A percentile compares a stretch with the other conserved stretches of the same genome.
Evolutionary conservation across 257 asterid species (phyloP).

Genomic region (Phtheirospermum japonicum): DNA sequence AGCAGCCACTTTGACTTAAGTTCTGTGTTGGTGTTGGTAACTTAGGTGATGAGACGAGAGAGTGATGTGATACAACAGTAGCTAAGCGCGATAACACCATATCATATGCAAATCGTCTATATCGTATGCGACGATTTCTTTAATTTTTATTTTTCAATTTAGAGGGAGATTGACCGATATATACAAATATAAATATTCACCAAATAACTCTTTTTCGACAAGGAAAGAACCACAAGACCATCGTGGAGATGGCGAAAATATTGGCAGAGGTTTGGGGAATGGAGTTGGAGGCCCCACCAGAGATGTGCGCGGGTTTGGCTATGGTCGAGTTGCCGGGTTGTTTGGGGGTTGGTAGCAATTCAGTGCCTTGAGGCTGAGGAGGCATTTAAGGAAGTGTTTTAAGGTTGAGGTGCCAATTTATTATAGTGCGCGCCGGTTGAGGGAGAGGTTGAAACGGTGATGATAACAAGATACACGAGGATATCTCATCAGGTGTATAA

Average conservation of each 20-base stretch:
- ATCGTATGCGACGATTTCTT: too few relatives aligned
- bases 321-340: constrained; percentile 83
- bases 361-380: constrained; percentile 56
- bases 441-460: constrained; percentile 36
- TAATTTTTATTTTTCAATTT: too few relatives aligned
- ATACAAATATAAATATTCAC: too few relatives aligned
- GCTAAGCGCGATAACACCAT: too few relatives aligned
- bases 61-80: too few relatives aligned
- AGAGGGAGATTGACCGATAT: too few relatives aligned
- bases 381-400: constrained; percentile 57
- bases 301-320: constrained; percentile 81
- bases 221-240: constrained; percentile 58
- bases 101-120: too few relatives aligned
- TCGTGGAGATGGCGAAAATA: constrained; percentile 50
- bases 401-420: constrained; percentile 82
- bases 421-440: constrained; percentile 46
- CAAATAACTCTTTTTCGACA: too few relatives aligned
- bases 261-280: constrained; percentile 68
- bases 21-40: too few relatives aligned
- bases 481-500: constrained; percentile 92
- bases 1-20: too few relatives aligned
- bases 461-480: constrained; percentile 71
- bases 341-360: constrained; percentile 52
- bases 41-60: too few relatives aligned
- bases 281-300: constrained; percentile 59